phyloP scores from a whole-genome alignment of 306 rosid genomes.

The Cicer arietinum region DNA sequence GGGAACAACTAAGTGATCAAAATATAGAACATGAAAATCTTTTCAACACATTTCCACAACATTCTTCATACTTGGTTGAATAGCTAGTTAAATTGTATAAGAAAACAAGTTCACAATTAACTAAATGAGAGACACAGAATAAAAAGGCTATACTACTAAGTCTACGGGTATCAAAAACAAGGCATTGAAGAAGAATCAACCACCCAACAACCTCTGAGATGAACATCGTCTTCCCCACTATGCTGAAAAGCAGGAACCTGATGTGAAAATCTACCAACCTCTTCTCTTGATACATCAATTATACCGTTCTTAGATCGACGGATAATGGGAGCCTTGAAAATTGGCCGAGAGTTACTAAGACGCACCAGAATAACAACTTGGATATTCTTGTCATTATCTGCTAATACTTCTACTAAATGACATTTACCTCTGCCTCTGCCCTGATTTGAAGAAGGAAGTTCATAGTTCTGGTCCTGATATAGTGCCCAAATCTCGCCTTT shows the following conservation, averaged over 20 bases:
- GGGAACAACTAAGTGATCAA: background rate
- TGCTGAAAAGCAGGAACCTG: conserved; percentile 62
- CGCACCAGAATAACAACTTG: conserved; percentile 52
- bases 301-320: conserved; percentile 60
- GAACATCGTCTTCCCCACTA: conserved; percentile 46
- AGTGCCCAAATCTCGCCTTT: conserved; percentile 77
- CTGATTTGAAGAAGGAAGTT: conserved; percentile 35
- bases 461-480: conserved; percentile 53
- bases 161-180: conserved; percentile 38
- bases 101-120: conserved; percentile 27
- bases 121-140: background rate
- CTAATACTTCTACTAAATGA: conserved; percentile 69
- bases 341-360: conserved; percentile 37
- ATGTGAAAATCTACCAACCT: conserved; percentile 64
- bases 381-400: conserved; percentile 44
- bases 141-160: conserved; percentile 25
- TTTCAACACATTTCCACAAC: conserved; percentile 20
- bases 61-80: conserved; percentile 23
- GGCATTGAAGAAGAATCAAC: conserved; percentile 63
- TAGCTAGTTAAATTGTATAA: conserved; percentile 34
- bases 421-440: conserved; percentile 50
- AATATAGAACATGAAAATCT: background rate
- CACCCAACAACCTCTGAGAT: conserved; percentile 71
- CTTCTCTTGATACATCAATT: conserved; percentile 46
- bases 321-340: conserved; percentile 61